phyloP scores from a whole-genome alignment of 345 rosid genomes.

The Brassica cretica region DNA sequence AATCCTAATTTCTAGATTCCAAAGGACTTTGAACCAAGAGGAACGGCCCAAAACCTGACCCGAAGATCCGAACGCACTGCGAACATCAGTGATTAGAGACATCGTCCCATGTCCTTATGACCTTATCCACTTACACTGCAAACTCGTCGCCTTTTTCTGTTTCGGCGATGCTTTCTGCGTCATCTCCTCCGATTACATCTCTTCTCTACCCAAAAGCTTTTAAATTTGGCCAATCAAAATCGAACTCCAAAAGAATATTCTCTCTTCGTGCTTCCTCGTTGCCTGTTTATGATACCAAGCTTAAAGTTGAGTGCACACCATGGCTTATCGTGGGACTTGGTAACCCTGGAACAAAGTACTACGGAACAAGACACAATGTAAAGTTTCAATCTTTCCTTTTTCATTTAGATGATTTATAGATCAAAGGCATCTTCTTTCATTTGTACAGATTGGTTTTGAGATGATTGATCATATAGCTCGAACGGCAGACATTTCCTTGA shows the following conservation, averaged over 20 bases:
- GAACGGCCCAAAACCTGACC: no score
- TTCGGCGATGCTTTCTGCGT: constrained; percentile 15
- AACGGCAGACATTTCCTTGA: constrained; percentile 55
- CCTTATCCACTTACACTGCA: background rate
- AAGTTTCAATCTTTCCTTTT: constrained; percentile 3
- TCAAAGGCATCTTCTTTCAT: background rate
- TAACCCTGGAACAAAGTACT: constrained; percentile 78
- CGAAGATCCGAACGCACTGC: no score
- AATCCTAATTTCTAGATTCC: no score
- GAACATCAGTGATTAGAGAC: background rate
- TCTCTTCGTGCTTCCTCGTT: constrained; percentile 31
- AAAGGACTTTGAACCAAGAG: no score
- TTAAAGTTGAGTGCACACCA: constrained; percentile 39
- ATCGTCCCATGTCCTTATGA: background rate
- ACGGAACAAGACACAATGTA: constrained; percentile 88
- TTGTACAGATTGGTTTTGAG: constrained; percentile 79
- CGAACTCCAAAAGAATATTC: constrained; percentile 7
- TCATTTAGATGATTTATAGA: background rate
- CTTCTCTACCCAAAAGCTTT: constrained; percentile 15
- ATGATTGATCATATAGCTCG: constrained; percentile 69
- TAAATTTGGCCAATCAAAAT: background rate
- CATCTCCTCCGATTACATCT: constrained; percentile 20
- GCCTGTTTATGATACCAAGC: constrained; percentile 18
- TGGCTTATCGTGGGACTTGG: constrained; percentile 95
- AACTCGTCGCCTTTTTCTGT: background rate